Evolutionary conservation across 345 rosid species (phyloP).

Genomic region (Ailanthus altissimus): DNA sequence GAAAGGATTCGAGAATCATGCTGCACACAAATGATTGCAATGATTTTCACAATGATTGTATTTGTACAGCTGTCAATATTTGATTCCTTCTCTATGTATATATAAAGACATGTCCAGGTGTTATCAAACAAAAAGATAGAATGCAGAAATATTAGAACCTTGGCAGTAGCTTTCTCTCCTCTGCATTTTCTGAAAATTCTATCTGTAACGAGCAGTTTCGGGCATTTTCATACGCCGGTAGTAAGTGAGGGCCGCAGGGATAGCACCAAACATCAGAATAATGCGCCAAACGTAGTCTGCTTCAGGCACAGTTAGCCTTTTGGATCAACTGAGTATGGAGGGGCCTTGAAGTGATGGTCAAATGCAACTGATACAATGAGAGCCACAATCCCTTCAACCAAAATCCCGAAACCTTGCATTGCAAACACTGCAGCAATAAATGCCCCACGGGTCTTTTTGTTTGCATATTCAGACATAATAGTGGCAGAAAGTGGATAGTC

Average conservation of each 20-base stretch:
- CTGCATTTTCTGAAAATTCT: too few relatives aligned
- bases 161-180: too few relatives aligned
- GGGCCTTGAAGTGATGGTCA: slow-evolving; percentile 42
- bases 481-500: slow-evolving; percentile 88
- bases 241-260: slow-evolving; percentile 66
- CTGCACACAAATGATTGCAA: too few relatives aligned
- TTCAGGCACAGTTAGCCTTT: slow-evolving; percentile 46
- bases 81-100: too few relatives aligned
- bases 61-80: too few relatives aligned
- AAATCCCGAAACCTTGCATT: slow-evolving; percentile 82
- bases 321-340: slow-evolving; percentile 33
- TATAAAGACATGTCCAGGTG: too few relatives aligned
- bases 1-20: too few relatives aligned
- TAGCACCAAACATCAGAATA: slow-evolving; percentile 65
- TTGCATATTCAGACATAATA: slow-evolving; percentile 84
- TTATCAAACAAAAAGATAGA: too few relatives aligned
- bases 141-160: too few relatives aligned
- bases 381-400: slow-evolving; percentile 60
- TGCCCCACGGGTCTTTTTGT: slow-evolving; percentile 71
- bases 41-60: too few relatives aligned
- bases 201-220: slow-evolving; percentile 74
- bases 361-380: slow-evolving; percentile 44
- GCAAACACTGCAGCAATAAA: slow-evolving; percentile 77
- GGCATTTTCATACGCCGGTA: slow-evolving; percentile 82
- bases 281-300: slow-evolving; percentile 75